These are phyloP conservation scores for Cryoendolithus antarcticus DNA, from an alignment of 2,329 filamentous ascomycete genomes.

Conservation along the genomic window DNA sequence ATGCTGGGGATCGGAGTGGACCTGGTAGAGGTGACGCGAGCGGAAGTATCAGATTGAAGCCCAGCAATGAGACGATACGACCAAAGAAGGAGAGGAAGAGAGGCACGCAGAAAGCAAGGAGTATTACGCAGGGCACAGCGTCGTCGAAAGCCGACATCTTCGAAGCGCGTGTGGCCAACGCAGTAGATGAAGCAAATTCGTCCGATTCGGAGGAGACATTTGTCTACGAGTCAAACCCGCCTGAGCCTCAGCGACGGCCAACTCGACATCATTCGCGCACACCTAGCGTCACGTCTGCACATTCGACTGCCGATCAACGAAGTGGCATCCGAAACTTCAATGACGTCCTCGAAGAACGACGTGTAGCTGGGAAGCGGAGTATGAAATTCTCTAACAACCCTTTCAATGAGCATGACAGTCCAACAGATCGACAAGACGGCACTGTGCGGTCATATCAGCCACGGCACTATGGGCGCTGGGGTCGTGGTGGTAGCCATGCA, in stretches of 20 bases:
- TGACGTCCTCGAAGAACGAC: slow-evolving; percentile 47
- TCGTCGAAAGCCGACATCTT: slow-evolving; percentile 97
- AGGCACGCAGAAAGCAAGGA: slow-evolving; percentile 59
- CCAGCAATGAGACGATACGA: slow-evolving; percentile 89
- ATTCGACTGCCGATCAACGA: slow-evolving; percentile 53
- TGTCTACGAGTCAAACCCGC: slow-evolving; percentile 94
- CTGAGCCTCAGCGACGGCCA: slow-evolving; percentile 48
- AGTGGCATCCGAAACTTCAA: slow-evolving; percentile 52
- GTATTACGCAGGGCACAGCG: slow-evolving; percentile 60
- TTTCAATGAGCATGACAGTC: slow-evolving; percentile 49
- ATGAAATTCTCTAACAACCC: slow-evolving; percentile 89
- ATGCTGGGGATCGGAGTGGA: slow-evolving; percentile 43
- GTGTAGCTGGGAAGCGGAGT: slow-evolving; percentile 66
- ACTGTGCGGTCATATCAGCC: slow-evolving; percentile 50
- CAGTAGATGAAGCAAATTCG: slow-evolving; percentile 89
- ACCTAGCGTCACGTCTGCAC: slow-evolving; percentile 75
- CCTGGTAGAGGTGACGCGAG: slow-evolving; percentile 51
- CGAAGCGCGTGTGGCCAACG: slow-evolving; percentile 89
- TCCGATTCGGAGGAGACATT: slow-evolving; percentile 98
- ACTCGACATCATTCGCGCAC: slow-evolving; percentile 78
- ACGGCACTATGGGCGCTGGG: slow-evolving; percentile 70
- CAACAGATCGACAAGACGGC: slow-evolving; percentile 27
- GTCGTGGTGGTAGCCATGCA: slow-evolving; percentile 56
- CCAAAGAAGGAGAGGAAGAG: slow-evolving; percentile 90
- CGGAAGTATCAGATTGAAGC: slow-evolving; percentile 70